Percentiles rank a stretch among this genome's conserved stretches.
Conservation (phyloP, 176 grass and related monocot species). For the Microstegium vimineum region DNA sequence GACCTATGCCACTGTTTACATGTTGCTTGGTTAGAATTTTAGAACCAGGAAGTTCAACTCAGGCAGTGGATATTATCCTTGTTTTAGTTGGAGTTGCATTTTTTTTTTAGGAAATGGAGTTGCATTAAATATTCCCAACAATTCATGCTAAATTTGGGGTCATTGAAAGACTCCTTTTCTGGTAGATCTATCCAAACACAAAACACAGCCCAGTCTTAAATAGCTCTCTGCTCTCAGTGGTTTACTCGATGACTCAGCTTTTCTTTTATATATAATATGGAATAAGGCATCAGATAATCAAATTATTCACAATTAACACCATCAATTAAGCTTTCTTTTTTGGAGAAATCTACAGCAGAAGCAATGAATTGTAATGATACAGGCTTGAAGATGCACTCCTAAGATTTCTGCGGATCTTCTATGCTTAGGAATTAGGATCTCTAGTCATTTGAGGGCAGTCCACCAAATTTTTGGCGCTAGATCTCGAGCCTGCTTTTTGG, state of each 20-base stretch:
- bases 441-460: background rate
- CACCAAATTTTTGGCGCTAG: background rate
- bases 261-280: background rate
- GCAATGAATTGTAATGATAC: background rate
- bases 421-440: background rate
- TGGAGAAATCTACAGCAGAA: background rate
- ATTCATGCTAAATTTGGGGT: background rate
- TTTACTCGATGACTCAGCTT: background rate
- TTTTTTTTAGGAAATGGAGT: too few relatives aligned
- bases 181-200: background rate
- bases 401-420: background rate
- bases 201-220: background rate
- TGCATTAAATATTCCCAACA: background rate
- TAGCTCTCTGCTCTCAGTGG: background rate
- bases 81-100: background rate
- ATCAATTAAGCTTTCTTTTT: background rate
- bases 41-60: background rate
- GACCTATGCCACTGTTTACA: background rate
- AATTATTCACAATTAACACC: background rate
- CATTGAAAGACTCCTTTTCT: background rate
- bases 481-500: constrained; percentile 14
- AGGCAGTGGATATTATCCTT: background rate
- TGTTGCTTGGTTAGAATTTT: background rate
- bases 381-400: background rate
- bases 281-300: background rate